Conservation (phyloP, 768 basidiomycete genomes). For the Cyclocybe aegerita region DNA sequence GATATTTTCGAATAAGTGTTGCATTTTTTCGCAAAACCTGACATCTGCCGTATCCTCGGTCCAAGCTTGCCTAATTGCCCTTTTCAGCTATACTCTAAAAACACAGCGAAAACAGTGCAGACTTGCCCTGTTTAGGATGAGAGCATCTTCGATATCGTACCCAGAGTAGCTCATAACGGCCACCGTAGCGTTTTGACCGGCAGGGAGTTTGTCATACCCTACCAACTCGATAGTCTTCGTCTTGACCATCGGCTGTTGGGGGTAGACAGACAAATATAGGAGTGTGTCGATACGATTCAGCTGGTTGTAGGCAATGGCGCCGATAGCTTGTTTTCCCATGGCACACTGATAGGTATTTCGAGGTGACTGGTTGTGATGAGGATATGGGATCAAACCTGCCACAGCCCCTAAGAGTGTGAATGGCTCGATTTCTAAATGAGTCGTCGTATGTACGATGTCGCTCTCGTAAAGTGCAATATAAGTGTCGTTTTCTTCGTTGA, state of each 20-base stretch:
- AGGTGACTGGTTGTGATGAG: constrained; percentile 99
- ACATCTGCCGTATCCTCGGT: constrained; percentile 96
- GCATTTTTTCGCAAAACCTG: constrained; percentile 96
- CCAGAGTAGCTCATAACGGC: constrained; percentile 99
- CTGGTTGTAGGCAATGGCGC: constrained; percentile 97
- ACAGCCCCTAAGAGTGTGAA: constrained; percentile 98
- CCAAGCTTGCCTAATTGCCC: constrained; percentile 75
- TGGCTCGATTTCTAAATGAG: constrained; percentile 97
- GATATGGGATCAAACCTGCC: constrained; percentile 97
- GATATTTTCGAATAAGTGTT: constrained; percentile 92
- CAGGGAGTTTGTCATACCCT: constrained; percentile 94
- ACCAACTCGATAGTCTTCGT: constrained; percentile 97
- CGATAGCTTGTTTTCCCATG: constrained; percentile 99
- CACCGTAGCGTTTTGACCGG: constrained; percentile 97
- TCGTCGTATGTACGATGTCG: constrained; percentile 78
- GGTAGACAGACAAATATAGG: constrained; percentile 96
- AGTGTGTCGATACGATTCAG: constrained; percentile 97
- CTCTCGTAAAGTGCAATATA: constrained; percentile 93
- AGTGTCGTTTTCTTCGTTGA: constrained; percentile 98
- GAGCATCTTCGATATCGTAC: constrained; percentile 98
- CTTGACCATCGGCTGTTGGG: constrained; percentile 99
- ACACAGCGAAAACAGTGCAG: neutral
- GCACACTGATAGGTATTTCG: constrained; percentile 99
- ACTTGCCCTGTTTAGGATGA: constrained; percentile 88
- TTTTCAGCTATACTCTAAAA: neutral